Evolutionary conservation across 768 basidiomycete species (phyloP).

Genomic region (Boletus rufocinnamomeus): DNA sequence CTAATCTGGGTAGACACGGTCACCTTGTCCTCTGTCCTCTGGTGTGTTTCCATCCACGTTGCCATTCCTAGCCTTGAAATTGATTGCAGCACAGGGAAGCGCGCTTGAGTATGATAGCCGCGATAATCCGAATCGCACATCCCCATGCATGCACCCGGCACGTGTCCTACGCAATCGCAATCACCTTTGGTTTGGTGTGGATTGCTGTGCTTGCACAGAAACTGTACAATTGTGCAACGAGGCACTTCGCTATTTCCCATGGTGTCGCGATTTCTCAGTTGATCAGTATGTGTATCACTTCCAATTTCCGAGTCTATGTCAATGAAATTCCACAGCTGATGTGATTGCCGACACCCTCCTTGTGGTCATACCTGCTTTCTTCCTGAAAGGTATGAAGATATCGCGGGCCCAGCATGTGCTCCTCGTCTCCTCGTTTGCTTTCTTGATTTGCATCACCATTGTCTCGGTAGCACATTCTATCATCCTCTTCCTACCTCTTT

Average conservation of each 20-base stretch:
- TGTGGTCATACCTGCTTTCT: conserved; percentile 14
- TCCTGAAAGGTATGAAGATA: conserved; percentile 20
- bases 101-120: conserved; percentile 21
- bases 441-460: conserved; percentile 24
- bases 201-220: conserved; percentile 2
- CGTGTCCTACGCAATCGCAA: conserved; percentile 1
- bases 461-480: conserved; percentile 15
- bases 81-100: conserved; percentile 9
- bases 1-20: conserved; percentile 7
- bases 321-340: conserved; percentile 20
- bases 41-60: conserved; percentile 4
- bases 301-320: neutral
- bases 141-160: neutral
- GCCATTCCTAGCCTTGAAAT: neutral
- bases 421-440: conserved; percentile 24
- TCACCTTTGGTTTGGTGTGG: conserved; percentile 21
- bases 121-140: conserved; percentile 11
- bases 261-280: conserved; percentile 15
- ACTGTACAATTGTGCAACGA: conserved; percentile 2
- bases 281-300: conserved; percentile 11
- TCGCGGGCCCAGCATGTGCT: conserved; percentile 15
- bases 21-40: conserved; percentile 9
- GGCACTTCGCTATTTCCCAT: neutral
- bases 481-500: conserved; percentile 10
- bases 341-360: conserved; percentile 19